Conservation (phyloP, 192 early-diverging fungal species). For the Physocladia obscura region DNA sequence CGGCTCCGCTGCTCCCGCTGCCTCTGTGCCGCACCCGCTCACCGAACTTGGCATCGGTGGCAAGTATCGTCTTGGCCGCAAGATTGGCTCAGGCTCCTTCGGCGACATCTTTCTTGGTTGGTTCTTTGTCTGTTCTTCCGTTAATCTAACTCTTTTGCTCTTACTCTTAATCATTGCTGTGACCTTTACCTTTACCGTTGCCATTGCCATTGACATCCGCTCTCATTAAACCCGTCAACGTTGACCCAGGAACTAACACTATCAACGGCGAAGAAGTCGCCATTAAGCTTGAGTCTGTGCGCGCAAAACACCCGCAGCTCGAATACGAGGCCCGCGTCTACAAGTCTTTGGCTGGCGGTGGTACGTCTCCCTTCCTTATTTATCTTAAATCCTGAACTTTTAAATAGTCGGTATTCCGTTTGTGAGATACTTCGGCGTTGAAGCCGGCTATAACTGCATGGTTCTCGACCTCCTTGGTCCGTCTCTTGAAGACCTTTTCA, state of each 20-base stretch:
- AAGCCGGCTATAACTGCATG: slow-evolving; percentile 60
- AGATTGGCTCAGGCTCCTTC: slow-evolving; percentile 94
- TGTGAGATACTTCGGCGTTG: slow-evolving; percentile 60
- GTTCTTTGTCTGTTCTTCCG: slow-evolving; percentile 10
- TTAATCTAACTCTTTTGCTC: background rate
- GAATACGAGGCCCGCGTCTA: slow-evolving; percentile 98
- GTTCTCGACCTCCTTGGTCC: slow-evolving; percentile 64
- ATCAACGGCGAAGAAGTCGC: slow-evolving; percentile 94
- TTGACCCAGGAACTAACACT: slow-evolving; percentile 82
- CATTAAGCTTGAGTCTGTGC: slow-evolving; percentile 93
- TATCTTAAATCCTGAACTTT: no score
- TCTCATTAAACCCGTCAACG: no score
- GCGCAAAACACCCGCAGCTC: slow-evolving; percentile 94
- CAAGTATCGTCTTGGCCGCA: slow-evolving; percentile 90
- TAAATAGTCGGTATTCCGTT: slow-evolving; percentile 63
- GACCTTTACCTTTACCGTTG: background rate
- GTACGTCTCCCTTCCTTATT: no score
- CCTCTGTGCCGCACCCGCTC: slow-evolving; percentile 25
- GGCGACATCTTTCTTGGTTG: slow-evolving; percentile 93
- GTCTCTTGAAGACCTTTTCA: slow-evolving; percentile 62
- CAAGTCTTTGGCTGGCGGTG: slow-evolving; percentile 87
- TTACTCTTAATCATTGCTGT: background rate
- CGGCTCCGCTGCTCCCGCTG: background rate
- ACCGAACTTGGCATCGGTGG: slow-evolving; percentile 75
- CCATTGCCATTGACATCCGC: no score